Evolutionary conservation across 306 rosid species (phyloP), one percentile per base, ranked within the genome.

Genomic region (Rubus parviflorus): DNA sequence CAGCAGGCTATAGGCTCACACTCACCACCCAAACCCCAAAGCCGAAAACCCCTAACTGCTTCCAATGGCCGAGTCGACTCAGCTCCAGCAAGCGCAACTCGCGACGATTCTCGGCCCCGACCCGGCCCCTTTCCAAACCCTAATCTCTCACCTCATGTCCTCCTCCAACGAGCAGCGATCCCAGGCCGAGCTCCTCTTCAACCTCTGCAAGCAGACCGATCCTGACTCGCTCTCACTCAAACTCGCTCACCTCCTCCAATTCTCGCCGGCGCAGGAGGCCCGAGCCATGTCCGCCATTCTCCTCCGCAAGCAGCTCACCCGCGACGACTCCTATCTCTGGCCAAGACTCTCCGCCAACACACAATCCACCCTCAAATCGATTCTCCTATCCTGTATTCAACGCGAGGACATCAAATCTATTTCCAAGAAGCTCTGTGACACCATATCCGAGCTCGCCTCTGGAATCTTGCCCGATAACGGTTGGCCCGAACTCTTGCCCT

Each of bases 261-360:
- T 83, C 49, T 92, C 93, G 3, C 91, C 89, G 1, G 91, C 81
- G 47, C 80, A 74, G 1, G 98, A 95, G 86, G 93, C 85, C 0
- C 97, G 98, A 0, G 97, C 97, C 70, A 92, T 95, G 98, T 89
- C 98, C 38, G 98, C 98, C 38, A 89, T 95, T 64, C 97, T 95
- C 73, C 97, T 95, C 77, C 87, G 98, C 8, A 95, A 95, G 86
- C 98, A 92, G 76, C 96, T 95, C 37, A 92, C 98, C 0, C 97
- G 97, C 57, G 97, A 95, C 47, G 97, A 95, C 37, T 82, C 98
- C 0, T 95, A 90, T 43, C 86, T 95, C 17, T 95, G 98, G 98
- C 98, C 98, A 0, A 91, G 97, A 0, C 90, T 95, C 38, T 72
- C 74, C 23, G 83, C 89, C 0, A 41, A 85, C 8, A 89, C 97